Evolutionary conservation across 2,329 filamentous ascomycete species (phyloP), one percentile per base, ranked within the genome.

Genomic region (Dothiorella sarmentorum): DNA sequence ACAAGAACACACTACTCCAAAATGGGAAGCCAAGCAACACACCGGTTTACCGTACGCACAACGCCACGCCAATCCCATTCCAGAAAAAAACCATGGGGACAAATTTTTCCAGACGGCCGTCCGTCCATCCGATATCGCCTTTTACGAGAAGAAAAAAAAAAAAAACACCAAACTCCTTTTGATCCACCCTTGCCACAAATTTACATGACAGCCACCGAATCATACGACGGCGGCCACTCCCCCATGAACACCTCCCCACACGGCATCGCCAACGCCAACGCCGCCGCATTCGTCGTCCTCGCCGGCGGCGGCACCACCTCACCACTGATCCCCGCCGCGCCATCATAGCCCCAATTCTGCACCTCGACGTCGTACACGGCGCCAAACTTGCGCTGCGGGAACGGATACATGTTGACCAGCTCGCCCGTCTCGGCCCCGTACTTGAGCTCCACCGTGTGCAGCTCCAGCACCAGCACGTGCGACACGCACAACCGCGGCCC

Each of bases 331-430:
- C 7, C 15, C n/a, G 24, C 24, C 3, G 42, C 44, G 10, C 26
- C 44, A n/a, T 18, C 22, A n/a, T 37, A 51, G 17, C 26, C 47
- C 47, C 47, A 51, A n/a, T 51, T 24, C 6, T 29, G 11, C 6
- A 51, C 31, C 7, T 13, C 26, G 31, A 51, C 10, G 31, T 51
- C 47, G 47, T 51, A 51, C 13, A 51, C 31, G 47, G 47, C 47
- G 47, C 47, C 47, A 31, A 51, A 51, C 31, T 51, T 51, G 47
- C 47, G 47, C 47, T 51, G 47, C 18, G 47, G 47, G 47, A 51
- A 51, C 0, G 47, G 47, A 22, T 51, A 51, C 47, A 51, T 51
- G 47, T 51, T 51, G 47, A 51, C 47, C 18, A 51, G 47, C 47
- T 24, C 47, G 31, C 47, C 47, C 11, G 18, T 37, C n/a, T 37